These are phyloP conservation scores for Globisporangium cylindrosporum DNA, from an alignment of 352 stramenopile genomes.

Conservation along the genomic window DNA sequence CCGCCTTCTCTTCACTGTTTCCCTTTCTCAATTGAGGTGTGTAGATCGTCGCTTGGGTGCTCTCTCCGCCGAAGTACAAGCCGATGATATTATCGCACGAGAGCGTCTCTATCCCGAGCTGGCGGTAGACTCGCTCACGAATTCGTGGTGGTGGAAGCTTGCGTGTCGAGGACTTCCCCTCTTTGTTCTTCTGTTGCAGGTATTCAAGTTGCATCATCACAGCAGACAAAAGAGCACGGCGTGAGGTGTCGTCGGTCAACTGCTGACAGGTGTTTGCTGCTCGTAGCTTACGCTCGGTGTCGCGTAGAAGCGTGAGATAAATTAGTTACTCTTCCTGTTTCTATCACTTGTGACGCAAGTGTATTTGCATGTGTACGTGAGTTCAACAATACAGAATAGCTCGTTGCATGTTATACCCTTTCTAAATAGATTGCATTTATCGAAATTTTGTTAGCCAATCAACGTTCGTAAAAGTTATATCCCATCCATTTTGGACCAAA, in stretches of 20 bases:
- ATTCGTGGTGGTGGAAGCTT: constrained; percentile 1
- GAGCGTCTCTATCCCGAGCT: constrained; percentile 5
- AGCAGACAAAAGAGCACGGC: constrained; percentile 6
- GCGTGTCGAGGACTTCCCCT: constrained; percentile 5
- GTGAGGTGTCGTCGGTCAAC: constrained; percentile 1
- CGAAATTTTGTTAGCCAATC: no score
- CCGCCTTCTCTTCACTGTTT: neutral
- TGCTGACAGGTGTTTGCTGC: constrained; percentile 5
- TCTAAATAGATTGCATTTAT: no score
- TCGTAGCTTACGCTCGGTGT: constrained; percentile 4
- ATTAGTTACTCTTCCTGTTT: no score
- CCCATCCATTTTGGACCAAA: no score
- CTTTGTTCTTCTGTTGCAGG: constrained; percentile 7
- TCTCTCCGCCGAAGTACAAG: constrained; percentile 1
- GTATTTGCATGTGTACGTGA: no score
- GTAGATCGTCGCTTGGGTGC: constrained; percentile 1
- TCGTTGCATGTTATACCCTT: no score
- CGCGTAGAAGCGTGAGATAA: neutral
- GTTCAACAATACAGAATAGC: no score
- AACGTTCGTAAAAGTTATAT: no score
- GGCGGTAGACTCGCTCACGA: constrained; percentile 3
- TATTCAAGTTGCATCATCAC: neutral
- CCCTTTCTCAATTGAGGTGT: neutral
- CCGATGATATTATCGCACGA: constrained; percentile 1
- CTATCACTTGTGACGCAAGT: no score